Conservation (phyloP, 305 asterid genomes). For the Fraxinus latifolia region DNA sequence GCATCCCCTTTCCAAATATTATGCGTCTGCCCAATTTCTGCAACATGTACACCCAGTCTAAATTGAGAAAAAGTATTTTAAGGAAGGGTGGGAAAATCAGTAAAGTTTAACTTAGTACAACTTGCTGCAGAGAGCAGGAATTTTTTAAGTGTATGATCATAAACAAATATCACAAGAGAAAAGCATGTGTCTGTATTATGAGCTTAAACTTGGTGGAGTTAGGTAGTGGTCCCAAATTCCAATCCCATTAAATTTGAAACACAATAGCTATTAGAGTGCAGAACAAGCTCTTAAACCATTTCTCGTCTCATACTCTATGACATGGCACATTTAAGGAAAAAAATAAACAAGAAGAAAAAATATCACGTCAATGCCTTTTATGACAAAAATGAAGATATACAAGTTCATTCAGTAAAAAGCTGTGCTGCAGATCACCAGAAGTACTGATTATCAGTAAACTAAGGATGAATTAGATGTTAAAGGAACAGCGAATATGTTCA, state of each 20-base stretch:
- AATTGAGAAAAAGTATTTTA: slow-evolving; percentile 14
- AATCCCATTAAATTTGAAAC: background rate
- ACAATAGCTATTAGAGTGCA: background rate
- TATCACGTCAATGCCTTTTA: background rate
- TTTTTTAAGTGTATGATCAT: background rate
- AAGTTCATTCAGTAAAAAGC: background rate
- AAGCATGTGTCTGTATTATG: background rate
- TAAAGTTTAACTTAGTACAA: background rate
- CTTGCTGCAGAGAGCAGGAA: background rate
- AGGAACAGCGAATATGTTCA: background rate
- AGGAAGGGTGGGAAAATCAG: slow-evolving; percentile 9
- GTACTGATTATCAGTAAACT: background rate
- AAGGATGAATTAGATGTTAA: background rate
- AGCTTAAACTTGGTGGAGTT: background rate
- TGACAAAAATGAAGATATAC: background rate
- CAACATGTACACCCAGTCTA: slow-evolving; percentile 33
- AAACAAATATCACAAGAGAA: background rate
- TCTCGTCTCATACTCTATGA: background rate
- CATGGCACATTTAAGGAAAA: background rate
- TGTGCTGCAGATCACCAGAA: background rate
- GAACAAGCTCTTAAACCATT: background rate
- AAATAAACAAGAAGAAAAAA: background rate
- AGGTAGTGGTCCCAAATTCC: background rate
- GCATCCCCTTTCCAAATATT: slow-evolving; percentile 66
- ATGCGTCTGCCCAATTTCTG: slow-evolving; percentile 69